These are phyloP conservation scores for Jamesozyma lodderae DNA, from an alignment of 805 yeast species.

Conservation along the genomic window DNA sequence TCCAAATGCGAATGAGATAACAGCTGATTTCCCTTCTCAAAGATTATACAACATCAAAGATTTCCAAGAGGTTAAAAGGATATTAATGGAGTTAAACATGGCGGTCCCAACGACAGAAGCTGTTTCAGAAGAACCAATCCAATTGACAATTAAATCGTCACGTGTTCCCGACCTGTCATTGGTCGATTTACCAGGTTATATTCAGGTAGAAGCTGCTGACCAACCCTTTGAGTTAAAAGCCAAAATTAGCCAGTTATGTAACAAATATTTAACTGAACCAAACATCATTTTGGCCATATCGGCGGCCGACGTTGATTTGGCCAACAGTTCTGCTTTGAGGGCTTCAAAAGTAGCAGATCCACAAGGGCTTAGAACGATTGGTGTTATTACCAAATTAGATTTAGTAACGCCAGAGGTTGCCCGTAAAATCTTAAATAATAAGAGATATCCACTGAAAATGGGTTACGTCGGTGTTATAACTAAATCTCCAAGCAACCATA, in stretches of 20 bases:
- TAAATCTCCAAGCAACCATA: conserved; percentile 47
- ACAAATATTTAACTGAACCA: conserved; percentile 79
- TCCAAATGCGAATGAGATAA: conserved; percentile 69
- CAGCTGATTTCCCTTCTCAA: conserved; percentile 89
- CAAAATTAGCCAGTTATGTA: conserved; percentile 72
- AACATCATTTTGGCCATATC: conserved; percentile 92
- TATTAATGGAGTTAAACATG: conserved; percentile 80
- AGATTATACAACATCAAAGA: conserved; percentile 76
- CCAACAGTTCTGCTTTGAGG: conserved; percentile 87
- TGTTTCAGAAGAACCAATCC: conserved; percentile 89
- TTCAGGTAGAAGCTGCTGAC: conserved; percentile 93
- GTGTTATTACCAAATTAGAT: conserved; percentile 91
- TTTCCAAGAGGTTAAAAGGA: conserved; percentile 78
- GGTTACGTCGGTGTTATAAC: conserved; percentile 99
- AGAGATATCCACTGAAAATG: conserved; percentile 83
- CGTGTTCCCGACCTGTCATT: conserved; percentile 83
- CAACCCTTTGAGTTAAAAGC: conserved; percentile 80
- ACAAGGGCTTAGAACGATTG: conserved; percentile 88
- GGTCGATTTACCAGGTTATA: conserved; percentile 95
- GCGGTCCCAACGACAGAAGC: conserved; percentile 84
- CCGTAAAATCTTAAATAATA: conserved; percentile 56
- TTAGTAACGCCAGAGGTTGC: conserved; percentile 75
- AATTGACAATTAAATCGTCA: conserved; percentile 83
- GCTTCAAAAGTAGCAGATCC: conserved; percentile 91
- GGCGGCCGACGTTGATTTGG: conserved; percentile 96